Evolutionary conservation across 2,329 filamentous ascomycete genomes (phyloP).

Genomic region (Mariannaea sp.): DNA sequence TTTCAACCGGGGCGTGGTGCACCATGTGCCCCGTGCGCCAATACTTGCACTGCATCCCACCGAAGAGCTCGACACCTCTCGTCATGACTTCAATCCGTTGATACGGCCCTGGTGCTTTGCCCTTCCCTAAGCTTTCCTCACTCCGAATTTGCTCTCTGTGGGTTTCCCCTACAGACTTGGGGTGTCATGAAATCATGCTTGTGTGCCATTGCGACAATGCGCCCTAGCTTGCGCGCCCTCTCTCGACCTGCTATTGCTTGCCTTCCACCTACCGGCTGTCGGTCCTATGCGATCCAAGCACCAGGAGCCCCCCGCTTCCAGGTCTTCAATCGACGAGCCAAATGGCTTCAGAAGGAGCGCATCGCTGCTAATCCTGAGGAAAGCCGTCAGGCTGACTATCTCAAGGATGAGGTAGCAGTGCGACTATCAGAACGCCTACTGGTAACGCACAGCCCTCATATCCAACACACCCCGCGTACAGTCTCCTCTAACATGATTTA

Average conservation of each 20-base stretch:
- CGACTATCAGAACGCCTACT: slow-evolving; percentile 85
- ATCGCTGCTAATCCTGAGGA: slow-evolving; percentile 71
- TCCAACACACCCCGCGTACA: not conserved
- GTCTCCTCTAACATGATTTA: slow-evolving; percentile 21
- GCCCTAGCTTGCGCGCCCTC: slow-evolving; percentile 33
- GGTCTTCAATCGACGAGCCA: slow-evolving; percentile 87
- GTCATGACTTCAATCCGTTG: slow-evolving; percentile 36
- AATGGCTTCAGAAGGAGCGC: slow-evolving; percentile 91
- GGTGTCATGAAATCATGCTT: slow-evolving; percentile 41
- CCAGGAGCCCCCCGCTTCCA: slow-evolving; percentile 79
- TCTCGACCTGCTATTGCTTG: slow-evolving; percentile 24
- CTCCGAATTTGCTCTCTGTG: slow-evolving; percentile 13
- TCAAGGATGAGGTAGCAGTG: slow-evolving; percentile 88
- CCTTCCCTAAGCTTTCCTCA: slow-evolving; percentile 7
- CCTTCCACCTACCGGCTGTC: slow-evolving; percentile 38
- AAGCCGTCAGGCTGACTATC: slow-evolving; percentile 84
- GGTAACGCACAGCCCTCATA: slow-evolving; percentile 49
- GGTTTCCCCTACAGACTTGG: slow-evolving; percentile 20
- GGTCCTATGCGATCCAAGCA: slow-evolving; percentile 77
- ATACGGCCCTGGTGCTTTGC: slow-evolving; percentile 12
- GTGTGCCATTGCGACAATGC: slow-evolving; percentile 33
- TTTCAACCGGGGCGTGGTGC: slow-evolving; percentile 7
- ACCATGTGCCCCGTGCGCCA: slow-evolving; percentile 29
- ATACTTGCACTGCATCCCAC: slow-evolving; percentile 13
- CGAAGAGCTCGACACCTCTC: slow-evolving; percentile 28